Evolutionary conservation across 768 basidiomycete species (phyloP).

Genomic region (Xerocomus potaroensis): DNA sequence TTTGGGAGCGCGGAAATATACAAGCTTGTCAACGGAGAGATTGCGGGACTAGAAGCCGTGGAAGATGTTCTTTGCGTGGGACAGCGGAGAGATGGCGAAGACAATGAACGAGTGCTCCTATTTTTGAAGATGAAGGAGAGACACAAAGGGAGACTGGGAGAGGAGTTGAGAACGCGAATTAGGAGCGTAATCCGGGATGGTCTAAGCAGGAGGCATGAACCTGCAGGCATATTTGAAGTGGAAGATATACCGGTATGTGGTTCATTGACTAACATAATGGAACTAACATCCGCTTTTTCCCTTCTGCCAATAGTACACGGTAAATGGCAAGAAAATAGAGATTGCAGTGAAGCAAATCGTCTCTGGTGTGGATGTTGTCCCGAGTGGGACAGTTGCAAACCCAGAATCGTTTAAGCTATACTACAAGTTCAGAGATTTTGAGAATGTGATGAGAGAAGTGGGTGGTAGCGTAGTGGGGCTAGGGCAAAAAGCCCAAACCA

Average conservation of each 20-base stretch:
- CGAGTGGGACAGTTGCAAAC: conserved; percentile 74
- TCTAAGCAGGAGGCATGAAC: conserved; percentile 73
- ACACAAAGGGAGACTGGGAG: conserved; percentile 45
- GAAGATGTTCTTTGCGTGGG: conserved; percentile 76
- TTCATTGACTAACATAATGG: not conserved
- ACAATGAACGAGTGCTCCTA: conserved; percentile 71
- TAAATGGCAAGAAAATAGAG: conserved; percentile 77
- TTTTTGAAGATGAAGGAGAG: conserved; percentile 66
- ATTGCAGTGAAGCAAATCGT: conserved; percentile 76
- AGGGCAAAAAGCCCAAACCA: conserved; percentile 2
- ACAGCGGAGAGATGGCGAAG: conserved; percentile 55
- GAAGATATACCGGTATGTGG: conserved; percentile 63
- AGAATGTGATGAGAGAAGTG: conserved; percentile 23
- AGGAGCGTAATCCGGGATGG: conserved; percentile 52
- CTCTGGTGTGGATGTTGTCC: conserved; percentile 58
- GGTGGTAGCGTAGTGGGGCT: conserved; percentile 1
- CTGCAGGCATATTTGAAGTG: conserved; percentile 59
- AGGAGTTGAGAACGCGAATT: conserved; percentile 53
- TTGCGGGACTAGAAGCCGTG: conserved; percentile 48
- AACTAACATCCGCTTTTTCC: not conserved
- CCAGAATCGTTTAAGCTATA: conserved; percentile 63
- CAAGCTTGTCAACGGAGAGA: conserved; percentile 41
- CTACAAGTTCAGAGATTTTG: conserved; percentile 57
- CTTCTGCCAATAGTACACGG: conserved; percentile 50
- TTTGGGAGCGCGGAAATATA: conserved; percentile 87